Evolutionary conservation across 139 green algal genomes (phyloP).

Genomic region (Picochlorum sp.): DNA sequence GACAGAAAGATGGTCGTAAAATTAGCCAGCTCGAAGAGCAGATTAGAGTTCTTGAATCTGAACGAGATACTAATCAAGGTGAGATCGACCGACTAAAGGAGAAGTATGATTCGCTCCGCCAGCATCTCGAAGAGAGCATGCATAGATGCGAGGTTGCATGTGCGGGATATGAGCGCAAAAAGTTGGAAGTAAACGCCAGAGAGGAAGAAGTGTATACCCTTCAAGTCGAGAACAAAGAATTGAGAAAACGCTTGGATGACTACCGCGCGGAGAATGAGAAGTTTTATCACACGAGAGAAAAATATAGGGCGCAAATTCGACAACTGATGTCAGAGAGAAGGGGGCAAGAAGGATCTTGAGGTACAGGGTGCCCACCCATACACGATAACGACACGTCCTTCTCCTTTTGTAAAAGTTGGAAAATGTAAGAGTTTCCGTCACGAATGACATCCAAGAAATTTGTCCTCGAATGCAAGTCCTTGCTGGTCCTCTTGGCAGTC

Average conservation of each 20-base stretch:
- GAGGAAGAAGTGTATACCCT: conserved; percentile 29
- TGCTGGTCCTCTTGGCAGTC: too few species aligned
- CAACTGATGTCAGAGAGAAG: conserved; percentile 13
- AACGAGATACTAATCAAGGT: background rate
- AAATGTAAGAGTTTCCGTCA: too few species aligned
- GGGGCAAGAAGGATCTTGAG: too few species aligned
- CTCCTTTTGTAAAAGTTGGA: too few species aligned
- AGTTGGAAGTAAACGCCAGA: conserved; percentile 16
- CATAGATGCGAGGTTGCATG: conserved; percentile 21
- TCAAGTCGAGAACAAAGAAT: conserved; percentile 21
- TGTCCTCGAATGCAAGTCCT: too few species aligned
- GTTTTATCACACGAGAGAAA: conserved; percentile 15
- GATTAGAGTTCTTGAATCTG: background rate
- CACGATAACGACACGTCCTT: too few species aligned
- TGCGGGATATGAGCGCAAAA: conserved; percentile 15
- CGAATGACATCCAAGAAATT: too few species aligned
- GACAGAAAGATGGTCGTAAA: too few species aligned
- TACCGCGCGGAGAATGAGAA: conserved; percentile 27
- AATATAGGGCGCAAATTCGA: conserved; percentile 21
- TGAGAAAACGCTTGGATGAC: conserved; percentile 5
- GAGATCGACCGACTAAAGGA: background rate
- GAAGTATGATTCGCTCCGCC: conserved; percentile 11
- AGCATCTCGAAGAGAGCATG: conserved; percentile 28
- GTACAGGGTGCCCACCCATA: too few species aligned
- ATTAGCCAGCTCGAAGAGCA: too few species aligned